phyloP scores from a whole-genome alignment of 2,329 filamentous ascomycete genomes.

The Hymenoscyphus scutula region DNA sequence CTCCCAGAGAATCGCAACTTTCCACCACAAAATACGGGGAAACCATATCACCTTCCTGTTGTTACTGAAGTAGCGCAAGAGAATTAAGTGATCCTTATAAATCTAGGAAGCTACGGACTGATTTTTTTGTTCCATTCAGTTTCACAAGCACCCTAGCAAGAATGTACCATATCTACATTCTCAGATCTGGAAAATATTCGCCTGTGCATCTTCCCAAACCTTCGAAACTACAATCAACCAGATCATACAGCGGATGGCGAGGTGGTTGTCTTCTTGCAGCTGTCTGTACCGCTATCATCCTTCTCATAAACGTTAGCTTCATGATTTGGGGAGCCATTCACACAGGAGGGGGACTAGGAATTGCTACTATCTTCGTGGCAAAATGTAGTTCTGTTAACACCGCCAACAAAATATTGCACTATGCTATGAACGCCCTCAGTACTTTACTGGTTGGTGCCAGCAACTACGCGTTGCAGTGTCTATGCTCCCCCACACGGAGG shows the following conservation, averaged over 20 bases:
- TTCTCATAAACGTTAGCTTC: slow-evolving; percentile 23
- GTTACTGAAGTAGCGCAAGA: too few species aligned
- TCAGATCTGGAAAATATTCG: slow-evolving; percentile 20
- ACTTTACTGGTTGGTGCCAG: slow-evolving; percentile 46
- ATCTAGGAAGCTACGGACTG: too few species aligned
- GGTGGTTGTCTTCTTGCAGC: slow-evolving; percentile 18
- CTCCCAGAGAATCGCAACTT: too few species aligned
- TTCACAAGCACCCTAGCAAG: too few species aligned
- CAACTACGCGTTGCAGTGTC: slow-evolving; percentile 47
- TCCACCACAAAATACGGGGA: too few species aligned
- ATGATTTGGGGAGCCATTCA: slow-evolving; percentile 21
- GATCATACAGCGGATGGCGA: slow-evolving; percentile 21
- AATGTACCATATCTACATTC: too few species aligned
- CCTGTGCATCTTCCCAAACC: slow-evolving; percentile 18
- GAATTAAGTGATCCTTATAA: too few species aligned
- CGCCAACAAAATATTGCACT: slow-evolving; percentile 37
- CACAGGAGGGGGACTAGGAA: slow-evolving; percentile 11
- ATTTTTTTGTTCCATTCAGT: too few species aligned
- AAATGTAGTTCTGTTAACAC: slow-evolving; percentile 19
- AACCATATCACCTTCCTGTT: too few species aligned
- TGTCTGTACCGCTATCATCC: slow-evolving; percentile 12
- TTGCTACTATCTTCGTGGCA: slow-evolving; percentile 21
- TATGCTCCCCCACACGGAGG: slow-evolving; percentile 47
- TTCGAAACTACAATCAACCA: neutral
- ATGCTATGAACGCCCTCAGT: slow-evolving; percentile 47